These are phyloP conservation scores for Aspergillus costaricaensis DNA, from an alignment of 2,329 filamentous ascomycete species.

Conservation along the genomic window DNA sequence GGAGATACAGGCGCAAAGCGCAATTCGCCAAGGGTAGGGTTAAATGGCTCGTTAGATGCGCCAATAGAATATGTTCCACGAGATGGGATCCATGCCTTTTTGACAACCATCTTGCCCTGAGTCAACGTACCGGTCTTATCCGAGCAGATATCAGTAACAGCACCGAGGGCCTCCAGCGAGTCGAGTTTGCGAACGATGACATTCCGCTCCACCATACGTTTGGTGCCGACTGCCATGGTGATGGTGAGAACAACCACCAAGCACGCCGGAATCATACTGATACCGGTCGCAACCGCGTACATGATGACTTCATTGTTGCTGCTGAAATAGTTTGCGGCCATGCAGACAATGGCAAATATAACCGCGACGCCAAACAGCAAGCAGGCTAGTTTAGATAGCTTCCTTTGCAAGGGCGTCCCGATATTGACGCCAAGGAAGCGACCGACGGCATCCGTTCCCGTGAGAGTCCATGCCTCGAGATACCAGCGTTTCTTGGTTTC, in stretches of 20 bases:
- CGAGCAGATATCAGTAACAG: constrained; percentile 61
- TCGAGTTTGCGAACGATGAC: constrained; percentile 61
- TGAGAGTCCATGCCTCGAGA: constrained; percentile 54
- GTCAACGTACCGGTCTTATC: constrained; percentile 64
- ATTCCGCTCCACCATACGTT: constrained; percentile 58
- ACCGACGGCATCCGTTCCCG: constrained; percentile 59
- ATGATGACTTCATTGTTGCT: constrained; percentile 62
- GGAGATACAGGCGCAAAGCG: no score
- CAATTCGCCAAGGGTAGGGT: constrained; percentile 54
- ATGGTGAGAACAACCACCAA: constrained; percentile 68
- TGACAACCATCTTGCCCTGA: constrained; percentile 65
- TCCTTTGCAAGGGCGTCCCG: constrained; percentile 69
- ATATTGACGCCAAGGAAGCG: constrained; percentile 68
- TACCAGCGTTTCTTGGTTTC: constrained; percentile 57
- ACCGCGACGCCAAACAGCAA: constrained; percentile 68
- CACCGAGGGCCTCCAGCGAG: constrained; percentile 62
- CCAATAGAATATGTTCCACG: constrained; percentile 61
- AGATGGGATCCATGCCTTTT: constrained; percentile 60
- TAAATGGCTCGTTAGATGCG: constrained; percentile 57
- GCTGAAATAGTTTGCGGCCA: constrained; percentile 64
- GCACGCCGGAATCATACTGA: constrained; percentile 66
- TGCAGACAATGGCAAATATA: constrained; percentile 68
- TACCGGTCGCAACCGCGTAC: constrained; percentile 61
- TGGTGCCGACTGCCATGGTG: constrained; percentile 65
- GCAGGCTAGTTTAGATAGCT: constrained; percentile 68